Conservation (phyloP, 2,329 filamentous ascomycete genomes). For the Cyanodermella asteris region DNA sequence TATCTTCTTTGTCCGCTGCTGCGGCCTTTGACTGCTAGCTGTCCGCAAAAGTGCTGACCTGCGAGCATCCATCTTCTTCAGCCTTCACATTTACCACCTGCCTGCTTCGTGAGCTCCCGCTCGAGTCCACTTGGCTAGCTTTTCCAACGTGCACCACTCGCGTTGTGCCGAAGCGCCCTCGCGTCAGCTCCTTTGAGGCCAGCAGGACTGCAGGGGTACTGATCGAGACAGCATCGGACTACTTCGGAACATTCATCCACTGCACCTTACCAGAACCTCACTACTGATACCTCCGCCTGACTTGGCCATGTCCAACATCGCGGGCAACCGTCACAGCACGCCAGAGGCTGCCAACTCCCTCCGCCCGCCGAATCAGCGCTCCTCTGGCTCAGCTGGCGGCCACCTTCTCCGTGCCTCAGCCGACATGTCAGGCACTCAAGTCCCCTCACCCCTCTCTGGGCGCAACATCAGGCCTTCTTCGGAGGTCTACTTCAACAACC, state of each 20-base stretch:
- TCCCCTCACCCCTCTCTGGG: conserved; percentile 42
- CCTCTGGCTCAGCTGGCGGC: conserved; percentile 51
- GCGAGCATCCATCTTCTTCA: no score
- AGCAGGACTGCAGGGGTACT: conserved; percentile 72
- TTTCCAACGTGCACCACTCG: neutral
- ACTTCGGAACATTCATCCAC: conserved; percentile 3
- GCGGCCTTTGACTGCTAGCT: no score
- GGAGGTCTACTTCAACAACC: conserved; percentile 73
- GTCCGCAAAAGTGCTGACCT: no score
- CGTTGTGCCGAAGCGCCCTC: conserved; percentile 2
- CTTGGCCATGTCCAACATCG: conserved; percentile 26
- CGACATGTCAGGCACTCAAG: conserved; percentile 80
- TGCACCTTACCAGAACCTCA: conserved; percentile 3
- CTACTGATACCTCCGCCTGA: neutral
- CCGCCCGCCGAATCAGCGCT: conserved; percentile 64
- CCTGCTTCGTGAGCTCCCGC: no score
- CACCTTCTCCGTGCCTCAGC: conserved; percentile 86
- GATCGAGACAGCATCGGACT: no score
- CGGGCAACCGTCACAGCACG: conserved; percentile 87
- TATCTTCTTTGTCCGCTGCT: no score
- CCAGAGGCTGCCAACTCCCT: conserved; percentile 71
- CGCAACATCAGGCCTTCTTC: conserved; percentile 79
- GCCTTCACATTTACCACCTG: no score
- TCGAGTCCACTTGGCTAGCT: neutral
- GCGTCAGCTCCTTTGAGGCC: conserved; percentile 49